These are phyloP conservation scores for Akanthomyces uredinophilus DNA, from an alignment of 2,329 filamentous ascomycete genomes.

Conservation along the genomic window DNA sequence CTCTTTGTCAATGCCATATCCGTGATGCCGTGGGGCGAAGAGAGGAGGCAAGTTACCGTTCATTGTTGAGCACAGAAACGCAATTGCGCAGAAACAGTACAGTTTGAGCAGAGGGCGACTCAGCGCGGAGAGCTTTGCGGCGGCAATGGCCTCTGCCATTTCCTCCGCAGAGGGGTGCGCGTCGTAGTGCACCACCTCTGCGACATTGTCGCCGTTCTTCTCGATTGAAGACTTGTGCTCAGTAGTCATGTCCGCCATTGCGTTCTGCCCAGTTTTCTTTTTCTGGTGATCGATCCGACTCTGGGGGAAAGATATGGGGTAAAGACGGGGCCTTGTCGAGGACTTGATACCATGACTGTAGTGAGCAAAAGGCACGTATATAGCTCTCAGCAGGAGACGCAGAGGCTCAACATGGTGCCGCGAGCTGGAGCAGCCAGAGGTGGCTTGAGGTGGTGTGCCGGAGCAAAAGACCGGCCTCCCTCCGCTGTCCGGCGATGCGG, in stretches of 20 bases:
- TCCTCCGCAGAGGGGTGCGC: constrained; percentile 13
- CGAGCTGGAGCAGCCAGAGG: neutral
- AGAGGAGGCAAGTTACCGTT: constrained; percentile 7
- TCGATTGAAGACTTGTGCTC: constrained; percentile 5
- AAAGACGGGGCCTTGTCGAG: neutral
- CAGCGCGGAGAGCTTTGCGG: constrained; percentile 6
- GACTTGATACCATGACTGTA: too few species aligned
- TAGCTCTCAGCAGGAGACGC: neutral
- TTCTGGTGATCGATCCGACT: neutral
- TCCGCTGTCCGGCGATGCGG: neutral
- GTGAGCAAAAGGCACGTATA: neutral
- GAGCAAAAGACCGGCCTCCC: neutral
- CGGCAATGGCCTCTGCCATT: constrained; percentile 16
- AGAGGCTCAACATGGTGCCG: neutral
- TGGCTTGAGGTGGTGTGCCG: neutral
- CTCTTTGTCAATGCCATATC: neutral
- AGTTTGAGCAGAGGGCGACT: constrained; percentile 16
- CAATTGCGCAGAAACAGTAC: constrained; percentile 15
- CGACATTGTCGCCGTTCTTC: neutral
- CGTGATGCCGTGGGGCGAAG: neutral
- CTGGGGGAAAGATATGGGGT: neutral
- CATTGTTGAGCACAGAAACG: constrained; percentile 18
- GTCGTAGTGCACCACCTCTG: constrained; percentile 5
- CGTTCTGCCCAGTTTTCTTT: neutral
- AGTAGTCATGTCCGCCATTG: neutral